Base-by-base conservation (phyloP, 2,329 filamentous ascomycete genomes). In the Metarhizium humberi region DNA sequence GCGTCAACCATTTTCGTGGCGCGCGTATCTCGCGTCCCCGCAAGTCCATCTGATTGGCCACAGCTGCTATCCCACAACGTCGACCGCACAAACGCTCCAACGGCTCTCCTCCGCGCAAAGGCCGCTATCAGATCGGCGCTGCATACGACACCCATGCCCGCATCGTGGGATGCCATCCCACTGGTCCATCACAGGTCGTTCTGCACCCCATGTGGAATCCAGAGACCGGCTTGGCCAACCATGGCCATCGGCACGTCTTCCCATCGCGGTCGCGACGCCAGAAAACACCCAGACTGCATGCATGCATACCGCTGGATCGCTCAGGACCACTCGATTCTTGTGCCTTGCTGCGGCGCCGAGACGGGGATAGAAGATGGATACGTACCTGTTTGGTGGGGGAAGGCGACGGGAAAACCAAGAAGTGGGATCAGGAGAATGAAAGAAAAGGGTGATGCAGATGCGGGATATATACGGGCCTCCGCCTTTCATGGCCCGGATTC, bases 281-380 rank as follows among this genome's bases (percentile, higher is more conserved):
- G 14, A 25, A 25, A 25, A 25, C 3, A 29, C 13, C 20, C 7
- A 14, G 18, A 25, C n/a, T 48, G 45, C 45, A 48, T 48, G 25
- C 18, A 38, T 51, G 50, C 50, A 43, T 25, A 30, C n/a, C 25
- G 20, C 54, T 32, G 40, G 50, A 16, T 48, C 7, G 5, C 11
- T 30, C 20, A 48, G 45, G 64, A 56, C 63, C 63, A 65, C 58
- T 65, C 60, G 59, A 61, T 61, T 47, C 42, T 16, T 34, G 53
- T 38, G 49, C 14, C 14, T 18, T 6, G 30, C 49, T 13, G 29
- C 13, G n/a, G 4, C 30, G 32, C 14, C 49, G 49, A 51, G 48
- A 50, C 48, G 48, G 14, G 8, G 20, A 7, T 8, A 50, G 48
- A 32, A 18, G 18, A 20, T 38, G 49, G 10, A 51, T 36, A 40